These are phyloP conservation scores for Lipomyces yamanashiensis DNA, from an alignment of 805 yeast species.

Conservation along the genomic window DNA sequence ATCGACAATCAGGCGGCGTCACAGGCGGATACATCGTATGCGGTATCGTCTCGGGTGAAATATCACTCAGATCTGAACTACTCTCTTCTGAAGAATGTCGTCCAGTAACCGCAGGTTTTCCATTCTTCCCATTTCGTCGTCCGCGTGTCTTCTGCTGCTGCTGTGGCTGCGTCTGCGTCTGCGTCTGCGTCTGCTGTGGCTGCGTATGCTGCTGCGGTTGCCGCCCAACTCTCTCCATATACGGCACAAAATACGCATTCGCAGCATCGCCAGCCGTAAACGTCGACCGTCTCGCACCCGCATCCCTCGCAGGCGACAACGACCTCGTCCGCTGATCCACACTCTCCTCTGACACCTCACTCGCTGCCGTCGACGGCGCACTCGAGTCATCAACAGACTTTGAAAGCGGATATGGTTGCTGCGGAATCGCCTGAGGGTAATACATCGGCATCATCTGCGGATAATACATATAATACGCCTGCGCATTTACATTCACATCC, in stretches of 20 bases:
- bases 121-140: background rate
- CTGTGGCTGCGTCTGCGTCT: constrained; percentile 3
- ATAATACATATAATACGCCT: background rate
- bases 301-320: constrained; percentile 1
- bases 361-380: background rate
- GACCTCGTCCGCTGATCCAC: background rate
- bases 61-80: constrained; percentile 31
- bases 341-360: background rate
- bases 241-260: background rate
- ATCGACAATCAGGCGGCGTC: constrained; percentile 26
- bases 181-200: constrained; percentile 1
- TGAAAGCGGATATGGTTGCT: too few species aligned
- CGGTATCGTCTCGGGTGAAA: constrained; percentile 31
- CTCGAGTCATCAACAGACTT: background rate
- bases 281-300: background rate
- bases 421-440: background rate
- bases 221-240: background rate
- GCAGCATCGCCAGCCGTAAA: background rate
- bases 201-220: background rate
- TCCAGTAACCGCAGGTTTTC: background rate
- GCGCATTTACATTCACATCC: background rate
- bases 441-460: constrained; percentile 8
- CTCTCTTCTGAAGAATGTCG: constrained; percentile 23
- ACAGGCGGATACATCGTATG: constrained; percentile 20
- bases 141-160: background rate